A percentile compares a stretch with the other conserved stretches of the same genome.
phyloP scores from a whole-genome alignment of 2,329 filamentous ascomycete species.

The Ceratocystis cubensis region DNA sequence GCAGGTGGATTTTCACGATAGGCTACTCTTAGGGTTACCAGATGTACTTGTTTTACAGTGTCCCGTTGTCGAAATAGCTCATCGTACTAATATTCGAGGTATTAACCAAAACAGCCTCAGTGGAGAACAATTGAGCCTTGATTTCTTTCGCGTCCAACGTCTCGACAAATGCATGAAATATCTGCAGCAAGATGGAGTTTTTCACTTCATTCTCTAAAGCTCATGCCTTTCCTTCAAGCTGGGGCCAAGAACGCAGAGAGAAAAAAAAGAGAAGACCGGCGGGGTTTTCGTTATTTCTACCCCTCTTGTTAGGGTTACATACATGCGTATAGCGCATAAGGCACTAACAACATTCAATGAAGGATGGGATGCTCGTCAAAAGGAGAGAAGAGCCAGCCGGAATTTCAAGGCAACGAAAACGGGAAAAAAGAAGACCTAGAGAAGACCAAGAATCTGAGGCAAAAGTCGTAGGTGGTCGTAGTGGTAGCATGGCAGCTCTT shows the following conservation, averaged over 20 bases:
- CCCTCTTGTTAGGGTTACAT: constrained; percentile 5
- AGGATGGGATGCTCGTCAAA: not conserved
- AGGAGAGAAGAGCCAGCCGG: not conserved
- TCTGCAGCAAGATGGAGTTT: not conserved
- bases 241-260: too few species aligned
- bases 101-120: not conserved
- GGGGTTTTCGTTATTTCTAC: not conserved
- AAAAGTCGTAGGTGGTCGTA: too few species aligned
- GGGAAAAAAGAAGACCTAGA: not conserved
- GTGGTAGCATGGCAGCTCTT: not conserved
- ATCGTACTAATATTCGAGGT: not conserved
- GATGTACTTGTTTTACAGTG: not conserved
- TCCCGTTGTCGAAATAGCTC: constrained; percentile 1
- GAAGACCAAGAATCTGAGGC: too few species aligned
- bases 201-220: not conserved
- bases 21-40: not conserved
- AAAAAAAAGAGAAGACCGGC: not conserved
- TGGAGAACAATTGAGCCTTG: not conserved
- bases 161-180: not conserved
- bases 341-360: not conserved
- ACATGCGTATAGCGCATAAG: not conserved
- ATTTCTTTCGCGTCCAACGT: not conserved
- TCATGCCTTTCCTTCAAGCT: not conserved
- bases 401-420: not conserved
- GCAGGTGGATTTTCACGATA: not conserved